Percentiles rank a stretch among this genome's conserved stretches.
Evolutionary conservation across 1,284 basidiomycete species (phyloP).

Genomic region (Puccinia coronata): DNA sequence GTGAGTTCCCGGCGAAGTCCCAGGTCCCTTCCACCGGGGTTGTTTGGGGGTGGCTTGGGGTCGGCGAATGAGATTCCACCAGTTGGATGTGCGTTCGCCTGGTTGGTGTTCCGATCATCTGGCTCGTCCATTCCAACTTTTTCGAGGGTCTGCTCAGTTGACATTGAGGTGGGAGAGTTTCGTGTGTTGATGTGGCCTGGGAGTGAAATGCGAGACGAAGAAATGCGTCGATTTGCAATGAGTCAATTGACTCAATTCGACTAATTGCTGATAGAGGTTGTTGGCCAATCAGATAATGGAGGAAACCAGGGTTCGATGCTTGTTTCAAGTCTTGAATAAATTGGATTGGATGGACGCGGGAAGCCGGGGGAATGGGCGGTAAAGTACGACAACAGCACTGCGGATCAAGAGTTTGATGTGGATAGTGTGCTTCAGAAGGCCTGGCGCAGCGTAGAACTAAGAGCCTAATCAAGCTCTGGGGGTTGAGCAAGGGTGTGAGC

Average conservation of each 20-base stretch:
- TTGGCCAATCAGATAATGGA: background rate
- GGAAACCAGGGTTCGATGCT: background rate
- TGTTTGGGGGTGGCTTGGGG: conserved; percentile 1
- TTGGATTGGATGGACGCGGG: background rate
- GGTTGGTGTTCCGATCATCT: background rate
- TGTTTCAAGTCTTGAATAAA: background rate
- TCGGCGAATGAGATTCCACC: conserved; percentile 49
- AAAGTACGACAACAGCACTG: background rate
- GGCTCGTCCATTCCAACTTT: background rate
- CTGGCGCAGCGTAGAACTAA: background rate
- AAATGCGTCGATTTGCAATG: background rate
- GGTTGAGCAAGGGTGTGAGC: background rate
- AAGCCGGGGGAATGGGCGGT: background rate
- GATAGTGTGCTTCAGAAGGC: background rate
- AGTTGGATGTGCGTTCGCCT: background rate
- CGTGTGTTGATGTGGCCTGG: background rate
- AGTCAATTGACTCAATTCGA: background rate
- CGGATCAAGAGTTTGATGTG: background rate
- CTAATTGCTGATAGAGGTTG: background rate
- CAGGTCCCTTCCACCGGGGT: conserved; percentile 51
- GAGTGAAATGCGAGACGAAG: background rate
- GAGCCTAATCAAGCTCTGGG: background rate
- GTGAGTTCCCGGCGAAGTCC: conserved; percentile 68
- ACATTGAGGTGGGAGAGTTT: background rate
- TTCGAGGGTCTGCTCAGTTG: background rate